These are phyloP conservation scores for Candida khao-thaluensis DNA, from an alignment of 805 yeast genomes.

Conservation along the genomic window DNA sequence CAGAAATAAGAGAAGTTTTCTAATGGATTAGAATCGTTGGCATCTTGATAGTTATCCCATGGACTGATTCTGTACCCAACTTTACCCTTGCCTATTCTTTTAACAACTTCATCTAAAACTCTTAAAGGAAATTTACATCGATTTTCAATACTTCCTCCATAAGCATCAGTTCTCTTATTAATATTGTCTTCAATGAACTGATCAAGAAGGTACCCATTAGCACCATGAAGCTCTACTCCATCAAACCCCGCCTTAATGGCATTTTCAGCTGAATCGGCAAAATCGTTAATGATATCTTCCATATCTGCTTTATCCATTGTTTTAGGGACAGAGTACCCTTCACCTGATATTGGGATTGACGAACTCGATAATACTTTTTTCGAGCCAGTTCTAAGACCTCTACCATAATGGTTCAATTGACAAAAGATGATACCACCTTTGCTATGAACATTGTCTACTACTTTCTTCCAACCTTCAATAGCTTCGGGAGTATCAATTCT, in stretches of 20 bases:
- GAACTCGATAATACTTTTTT: constrained; percentile 6
- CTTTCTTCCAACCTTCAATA: constrained; percentile 47
- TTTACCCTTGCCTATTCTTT: constrained; percentile 18
- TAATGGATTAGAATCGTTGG: constrained; percentile 14
- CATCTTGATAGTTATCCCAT: constrained; percentile 19
- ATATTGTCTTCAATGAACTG: constrained; percentile 20
- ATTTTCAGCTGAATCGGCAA: constrained; percentile 19
- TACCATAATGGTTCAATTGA: constrained; percentile 57
- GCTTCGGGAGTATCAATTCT: constrained; percentile 51
- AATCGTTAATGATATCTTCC: constrained; percentile 19
- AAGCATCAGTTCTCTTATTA: constrained; percentile 25
- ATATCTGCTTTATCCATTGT: constrained; percentile 19
- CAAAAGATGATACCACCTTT: constrained; percentile 41
- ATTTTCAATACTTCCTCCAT: constrained; percentile 29
- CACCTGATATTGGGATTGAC: constrained; percentile 2
- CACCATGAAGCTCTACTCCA: constrained; percentile 26
- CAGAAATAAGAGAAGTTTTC: constrained; percentile 14
- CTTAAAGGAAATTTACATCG: constrained; percentile 20
- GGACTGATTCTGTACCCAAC: constrained; percentile 22
- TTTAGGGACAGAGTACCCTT: constrained; percentile 4
- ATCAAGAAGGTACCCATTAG: constrained; percentile 29
- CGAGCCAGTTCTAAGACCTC: constrained; percentile 20
- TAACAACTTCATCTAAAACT: constrained; percentile 21
- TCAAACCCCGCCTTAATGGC: constrained; percentile 27
- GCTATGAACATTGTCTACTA: constrained; percentile 45